phyloP scores from a whole-genome alignment of 2,329 filamentous ascomycete genomes.

The Aspergillus carbonarius region DNA sequence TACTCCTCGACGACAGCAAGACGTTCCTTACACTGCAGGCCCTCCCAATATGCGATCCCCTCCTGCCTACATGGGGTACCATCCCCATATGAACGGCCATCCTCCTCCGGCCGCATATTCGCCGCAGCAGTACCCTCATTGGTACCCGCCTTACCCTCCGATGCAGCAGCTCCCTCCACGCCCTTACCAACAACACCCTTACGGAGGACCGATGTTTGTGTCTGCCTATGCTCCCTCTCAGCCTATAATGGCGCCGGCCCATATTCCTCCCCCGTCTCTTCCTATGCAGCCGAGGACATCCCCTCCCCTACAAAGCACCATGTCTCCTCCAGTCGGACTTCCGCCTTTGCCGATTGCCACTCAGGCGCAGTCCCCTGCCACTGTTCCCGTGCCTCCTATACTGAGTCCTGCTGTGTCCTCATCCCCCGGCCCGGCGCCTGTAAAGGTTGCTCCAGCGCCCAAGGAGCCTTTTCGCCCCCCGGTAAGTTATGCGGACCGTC shows the following conservation, averaged over 20 bases:
- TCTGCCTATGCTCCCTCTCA: conserved; percentile 45
- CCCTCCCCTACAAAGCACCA: conserved; percentile 37
- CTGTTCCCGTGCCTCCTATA: conserved; percentile 22
- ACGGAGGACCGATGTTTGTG: conserved; percentile 43
- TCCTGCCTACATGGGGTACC: conserved; percentile 59
- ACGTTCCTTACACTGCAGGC: conserved; percentile 43
- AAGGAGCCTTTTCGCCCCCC: conserved; percentile 52
- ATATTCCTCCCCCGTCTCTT: conserved; percentile 36
- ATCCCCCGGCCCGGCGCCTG: conserved; percentile 26
- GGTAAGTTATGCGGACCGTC: conserved; percentile 32
- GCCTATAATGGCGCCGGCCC: conserved; percentile 39
- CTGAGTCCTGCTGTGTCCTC: conserved; percentile 38
- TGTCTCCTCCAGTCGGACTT: conserved; percentile 35
- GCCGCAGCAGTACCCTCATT: conserved; percentile 48
- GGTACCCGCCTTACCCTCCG: conserved; percentile 46
- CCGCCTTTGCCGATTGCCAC: conserved; percentile 29
- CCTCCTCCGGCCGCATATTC: conserved; percentile 42
- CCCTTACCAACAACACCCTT: conserved; percentile 41
- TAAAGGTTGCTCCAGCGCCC: conserved; percentile 25
- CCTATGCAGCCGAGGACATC: conserved; percentile 39
- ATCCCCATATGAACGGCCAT: conserved; percentile 59
- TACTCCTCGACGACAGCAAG: conserved; percentile 48
- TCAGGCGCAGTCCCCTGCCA: conserved; percentile 27
- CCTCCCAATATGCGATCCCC: conserved; percentile 56
- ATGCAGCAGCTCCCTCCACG: conserved; percentile 44